These are phyloP conservation scores for Yamadazyma philogaea DNA, from an alignment of 805 yeast species.

Conservation along the genomic window DNA sequence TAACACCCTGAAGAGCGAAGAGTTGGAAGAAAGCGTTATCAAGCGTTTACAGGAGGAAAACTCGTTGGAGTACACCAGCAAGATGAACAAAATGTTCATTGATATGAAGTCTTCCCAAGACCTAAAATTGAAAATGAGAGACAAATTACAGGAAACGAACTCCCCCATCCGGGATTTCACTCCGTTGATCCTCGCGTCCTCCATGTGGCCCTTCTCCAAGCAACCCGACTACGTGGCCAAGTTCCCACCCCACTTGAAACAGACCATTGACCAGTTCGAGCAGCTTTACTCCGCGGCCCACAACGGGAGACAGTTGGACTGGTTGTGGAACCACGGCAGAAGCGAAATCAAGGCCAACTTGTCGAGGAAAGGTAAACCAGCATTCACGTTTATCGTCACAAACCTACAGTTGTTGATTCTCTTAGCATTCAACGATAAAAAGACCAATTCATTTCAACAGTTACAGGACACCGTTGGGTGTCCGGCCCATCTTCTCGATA, in stretches of 20 bases:
- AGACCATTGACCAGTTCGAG: conserved; percentile 64
- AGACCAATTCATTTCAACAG: conserved; percentile 55
- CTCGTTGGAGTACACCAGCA: conserved; percentile 88
- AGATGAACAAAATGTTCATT: conserved; percentile 92
- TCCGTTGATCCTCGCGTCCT: conserved; percentile 79
- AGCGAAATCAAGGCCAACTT: conserved; percentile 88
- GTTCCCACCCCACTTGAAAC: conserved; percentile 66
- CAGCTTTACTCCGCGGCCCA: conserved; percentile 71
- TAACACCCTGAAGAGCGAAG: conserved; percentile 81
- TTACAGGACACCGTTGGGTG: conserved; percentile 68
- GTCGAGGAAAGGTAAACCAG: conserved; percentile 75
- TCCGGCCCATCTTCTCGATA: conserved; percentile 60
- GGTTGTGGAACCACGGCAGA: conserved; percentile 95
- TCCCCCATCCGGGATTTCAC: conserved; percentile 49
- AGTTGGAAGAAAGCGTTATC: conserved; percentile 79
- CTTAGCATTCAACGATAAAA: conserved; percentile 74
- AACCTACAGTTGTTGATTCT: conserved; percentile 84
- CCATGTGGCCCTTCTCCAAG: conserved; percentile 78
- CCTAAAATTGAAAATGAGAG: conserved; percentile 57
- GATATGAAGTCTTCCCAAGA: conserved; percentile 86
- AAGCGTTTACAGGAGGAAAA: conserved; percentile 85
- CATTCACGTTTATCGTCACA: conserved; percentile 77
- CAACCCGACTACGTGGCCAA: conserved; percentile 39
- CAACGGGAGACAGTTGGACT: conserved; percentile 81
- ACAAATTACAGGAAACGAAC: conserved; percentile 27